Percentiles rank a stretch among this genome's conserved stretches.
Evolutionary conservation across 345 rosid genomes (phyloP).

Genomic region (Melaleuca quinquenervia): DNA sequence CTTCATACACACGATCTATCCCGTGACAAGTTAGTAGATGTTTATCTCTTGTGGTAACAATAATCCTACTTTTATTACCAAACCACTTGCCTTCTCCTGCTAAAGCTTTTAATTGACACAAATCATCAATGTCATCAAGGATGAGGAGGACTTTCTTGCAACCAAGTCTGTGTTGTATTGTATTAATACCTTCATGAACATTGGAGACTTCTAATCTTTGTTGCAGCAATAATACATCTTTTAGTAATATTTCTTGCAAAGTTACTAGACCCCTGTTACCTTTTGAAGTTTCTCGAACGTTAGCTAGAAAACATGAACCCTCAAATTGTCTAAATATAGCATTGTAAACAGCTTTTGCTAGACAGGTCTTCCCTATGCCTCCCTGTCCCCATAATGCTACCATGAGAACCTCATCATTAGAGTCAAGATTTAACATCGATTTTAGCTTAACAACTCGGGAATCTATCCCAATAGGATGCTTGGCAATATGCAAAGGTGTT

Average conservation of each 20-base stretch:
- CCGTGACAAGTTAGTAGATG: not conserved
- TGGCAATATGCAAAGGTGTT: no score
- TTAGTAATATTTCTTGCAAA: not conserved
- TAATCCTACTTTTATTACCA: not conserved
- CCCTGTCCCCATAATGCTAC: not conserved
- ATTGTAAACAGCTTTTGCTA: not conserved
- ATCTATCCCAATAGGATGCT: no score
- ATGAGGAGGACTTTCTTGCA: not conserved
- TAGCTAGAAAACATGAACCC: not conserved
- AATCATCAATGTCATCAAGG: not conserved
- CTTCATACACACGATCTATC: not conserved
- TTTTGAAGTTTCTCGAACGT: not conserved
- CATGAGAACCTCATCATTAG: not conserved
- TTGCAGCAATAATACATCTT: not conserved
- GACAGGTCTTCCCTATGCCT: not conserved
- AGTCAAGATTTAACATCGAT: not conserved
- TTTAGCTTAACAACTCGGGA: not conserved
- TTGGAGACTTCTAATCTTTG: not conserved
- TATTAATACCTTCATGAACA: fast-evolving
- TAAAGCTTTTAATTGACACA: not conserved
- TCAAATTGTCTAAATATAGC: not conserved
- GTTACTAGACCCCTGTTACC: not conserved
- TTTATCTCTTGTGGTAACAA: not conserved
- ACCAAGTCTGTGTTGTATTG: not conserved
- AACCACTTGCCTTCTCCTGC: not conserved